Conservation (phyloP, 1,139 yeast genomes). For the Wickerhamomyces sp. region DNA sequence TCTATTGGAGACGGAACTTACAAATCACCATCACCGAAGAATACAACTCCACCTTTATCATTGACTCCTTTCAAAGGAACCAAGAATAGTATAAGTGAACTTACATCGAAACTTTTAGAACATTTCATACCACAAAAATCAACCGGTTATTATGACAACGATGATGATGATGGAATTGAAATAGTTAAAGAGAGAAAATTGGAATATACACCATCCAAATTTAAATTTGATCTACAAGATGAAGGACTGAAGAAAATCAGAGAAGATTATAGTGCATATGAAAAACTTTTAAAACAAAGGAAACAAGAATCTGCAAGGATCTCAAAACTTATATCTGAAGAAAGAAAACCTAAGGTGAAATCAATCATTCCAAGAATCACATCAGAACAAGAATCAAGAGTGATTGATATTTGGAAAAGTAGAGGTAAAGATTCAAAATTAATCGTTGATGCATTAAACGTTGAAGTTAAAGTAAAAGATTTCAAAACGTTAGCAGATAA, state of each 20-base stretch:
- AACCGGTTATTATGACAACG: not conserved
- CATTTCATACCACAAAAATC: not conserved
- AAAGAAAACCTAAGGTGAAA: constrained; percentile 15
- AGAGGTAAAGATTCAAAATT: constrained; percentile 28
- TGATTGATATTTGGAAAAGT: constrained; percentile 35
- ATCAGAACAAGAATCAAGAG: constrained; percentile 28
- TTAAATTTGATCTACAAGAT: constrained; percentile 20
- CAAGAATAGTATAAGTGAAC: too few relatives aligned
- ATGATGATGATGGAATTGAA: constrained; percentile 24
- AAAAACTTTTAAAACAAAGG: constrained; percentile 36
- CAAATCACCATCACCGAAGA: constrained; percentile 23
- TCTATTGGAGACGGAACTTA: constrained; percentile 30
- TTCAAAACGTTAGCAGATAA: constrained; percentile 64
- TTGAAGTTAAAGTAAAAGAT: constrained; percentile 66
- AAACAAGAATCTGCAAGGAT: constrained; percentile 33
- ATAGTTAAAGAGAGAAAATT: constrained; percentile 28
- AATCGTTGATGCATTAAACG: constrained; percentile 37
- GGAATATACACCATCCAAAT: constrained; percentile 21
- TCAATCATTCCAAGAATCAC: constrained; percentile 26
- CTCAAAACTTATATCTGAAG: constrained; percentile 29
- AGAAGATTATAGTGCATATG: constrained; percentile 36
- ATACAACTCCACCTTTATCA: constrained; percentile 12
- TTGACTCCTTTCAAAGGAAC: too few relatives aligned
- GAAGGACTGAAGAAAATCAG: constrained; percentile 26
- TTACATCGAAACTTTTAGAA: too few relatives aligned